Evolutionary conservation across 345 rosid genomes (phyloP).

Genomic region (Moricandia moricandioides): DNA sequence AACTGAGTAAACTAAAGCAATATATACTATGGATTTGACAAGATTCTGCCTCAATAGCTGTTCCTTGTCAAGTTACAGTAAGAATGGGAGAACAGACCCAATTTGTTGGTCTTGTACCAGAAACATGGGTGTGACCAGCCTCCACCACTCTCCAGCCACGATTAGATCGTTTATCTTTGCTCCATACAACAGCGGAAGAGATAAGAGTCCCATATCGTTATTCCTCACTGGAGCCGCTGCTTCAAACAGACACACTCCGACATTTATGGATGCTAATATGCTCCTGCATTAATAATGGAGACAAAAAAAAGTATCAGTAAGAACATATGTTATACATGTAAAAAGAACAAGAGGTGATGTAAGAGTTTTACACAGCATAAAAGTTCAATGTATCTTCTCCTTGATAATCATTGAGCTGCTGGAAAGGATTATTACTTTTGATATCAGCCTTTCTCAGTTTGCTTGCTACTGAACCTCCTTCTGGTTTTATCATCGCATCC

Average conservation of each 20-base stretch:
- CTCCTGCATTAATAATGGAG: conserved; percentile 29
- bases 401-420: conserved; percentile 30
- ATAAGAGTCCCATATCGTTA: conserved; percentile 59
- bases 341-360: background rate
- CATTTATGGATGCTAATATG: conserved; percentile 63
- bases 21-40: background rate
- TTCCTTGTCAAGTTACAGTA: conserved; percentile 20
- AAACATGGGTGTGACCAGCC: conserved; percentile 95
- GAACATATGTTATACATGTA: background rate
- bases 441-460: conserved; percentile 17
- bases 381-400: conserved; percentile 58
- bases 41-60: background rate
- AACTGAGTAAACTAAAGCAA: background rate
- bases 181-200: conserved; percentile 74
- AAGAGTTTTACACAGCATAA: conserved; percentile 50
- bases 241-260: conserved; percentile 80
- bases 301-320: background rate
- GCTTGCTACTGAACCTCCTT: conserved; percentile 32
- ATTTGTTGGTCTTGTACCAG: conserved; percentile 91
- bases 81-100: conserved; percentile 77
- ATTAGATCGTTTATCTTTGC: conserved; percentile 87
- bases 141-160: conserved; percentile 95
- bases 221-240: conserved; percentile 70
- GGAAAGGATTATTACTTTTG: conserved; percentile 13
- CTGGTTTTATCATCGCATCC: conserved; percentile 38